Base-by-base conservation (phyloP, 352 stramenopile genomes). In the Phytopythium chamaehyphon region DNA sequence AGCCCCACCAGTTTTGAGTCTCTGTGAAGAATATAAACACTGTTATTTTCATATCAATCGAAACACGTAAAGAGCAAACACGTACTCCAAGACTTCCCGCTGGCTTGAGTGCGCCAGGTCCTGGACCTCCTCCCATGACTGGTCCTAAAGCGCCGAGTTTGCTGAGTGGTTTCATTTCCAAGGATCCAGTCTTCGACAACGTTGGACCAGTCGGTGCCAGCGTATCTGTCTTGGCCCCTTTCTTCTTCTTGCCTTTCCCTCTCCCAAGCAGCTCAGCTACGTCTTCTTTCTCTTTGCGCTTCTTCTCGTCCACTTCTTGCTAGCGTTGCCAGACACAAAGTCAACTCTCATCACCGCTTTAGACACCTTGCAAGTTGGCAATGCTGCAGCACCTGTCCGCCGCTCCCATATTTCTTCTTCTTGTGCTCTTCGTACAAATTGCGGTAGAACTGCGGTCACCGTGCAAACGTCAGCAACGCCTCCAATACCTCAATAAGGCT, bases 401-500 rank as follows among this genome's bases (percentile, higher is more conserved):
- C 73, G 36, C 70, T 76, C 23, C 55, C 46, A 16, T 71, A 55
- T 15, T 48, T 59, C 44, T 89, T 86, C 46, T 85, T 89, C 76
- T 97, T 97, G 65, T 97, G 82, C 54, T 97, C 88, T 47, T 96
- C 86, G 69, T 97, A 97, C 31, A 97, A 47, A 40, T 90, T 95
- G 15, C 88, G 83, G 62, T 98, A 97, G 61, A 93, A 97, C 71
- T 88, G 47, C 49, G 54, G 2, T 18, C 28, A 44, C 4, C n/a
- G 1, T 22, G 40, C 45, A 49, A 3, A 21, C 38, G 12, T 44
- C 23, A 52, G 43, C 18, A 40, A n/a, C 5, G 10, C 46, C n/a
- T 42, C 12, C 8, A 23, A 21, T 15, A 54, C 7, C 19, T 50
- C 18, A 12, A 15, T 10, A 55, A 28, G 16, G 19, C 18, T 19